A percentile compares a stretch with the other conserved stretches of the same genome.
Conservation (phyloP, 2,329 filamentous ascomycete species). For the Blastomyces percursus region DNA sequence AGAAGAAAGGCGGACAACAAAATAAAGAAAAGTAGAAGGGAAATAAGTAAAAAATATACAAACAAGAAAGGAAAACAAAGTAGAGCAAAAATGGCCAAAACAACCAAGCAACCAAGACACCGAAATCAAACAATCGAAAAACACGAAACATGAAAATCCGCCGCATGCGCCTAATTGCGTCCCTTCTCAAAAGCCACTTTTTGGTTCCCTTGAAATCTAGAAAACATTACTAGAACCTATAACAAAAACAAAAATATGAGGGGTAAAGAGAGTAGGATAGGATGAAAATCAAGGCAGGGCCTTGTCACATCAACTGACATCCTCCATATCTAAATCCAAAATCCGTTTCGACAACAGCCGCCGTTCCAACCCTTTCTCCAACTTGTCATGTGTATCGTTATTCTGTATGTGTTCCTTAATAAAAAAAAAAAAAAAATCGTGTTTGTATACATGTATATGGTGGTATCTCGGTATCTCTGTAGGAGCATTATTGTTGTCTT, state of each 20-base stretch:
- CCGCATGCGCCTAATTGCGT: background rate
- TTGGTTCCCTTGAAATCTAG: background rate
- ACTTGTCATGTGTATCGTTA: conserved; percentile 9
- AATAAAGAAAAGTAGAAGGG: background rate
- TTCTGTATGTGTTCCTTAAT: conserved; percentile 6
- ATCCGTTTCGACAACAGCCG: background rate
- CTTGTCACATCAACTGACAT: background rate
- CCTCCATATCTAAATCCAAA: background rate
- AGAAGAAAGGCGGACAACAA: background rate
- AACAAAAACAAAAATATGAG: background rate
- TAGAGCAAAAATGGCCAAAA: background rate
- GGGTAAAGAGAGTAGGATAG: background rate
- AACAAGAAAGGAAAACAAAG: background rate
- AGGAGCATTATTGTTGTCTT: background rate
- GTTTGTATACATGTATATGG: conserved; percentile 5
- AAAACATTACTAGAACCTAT: background rate
- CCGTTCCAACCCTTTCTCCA: background rate
- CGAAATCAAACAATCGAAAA: background rate
- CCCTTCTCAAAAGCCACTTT: background rate
- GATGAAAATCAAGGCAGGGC: background rate
- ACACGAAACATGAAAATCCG: background rate
- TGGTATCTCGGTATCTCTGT: conserved; percentile 1
- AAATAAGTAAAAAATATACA: background rate
- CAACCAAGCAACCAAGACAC: background rate
- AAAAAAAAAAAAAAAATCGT: conserved; percentile 2